These are phyloP conservation scores for Gryganskiella cystojenkinii DNA, from an alignment of 192 early-diverging fungal genomes.

Conservation along the genomic window DNA sequence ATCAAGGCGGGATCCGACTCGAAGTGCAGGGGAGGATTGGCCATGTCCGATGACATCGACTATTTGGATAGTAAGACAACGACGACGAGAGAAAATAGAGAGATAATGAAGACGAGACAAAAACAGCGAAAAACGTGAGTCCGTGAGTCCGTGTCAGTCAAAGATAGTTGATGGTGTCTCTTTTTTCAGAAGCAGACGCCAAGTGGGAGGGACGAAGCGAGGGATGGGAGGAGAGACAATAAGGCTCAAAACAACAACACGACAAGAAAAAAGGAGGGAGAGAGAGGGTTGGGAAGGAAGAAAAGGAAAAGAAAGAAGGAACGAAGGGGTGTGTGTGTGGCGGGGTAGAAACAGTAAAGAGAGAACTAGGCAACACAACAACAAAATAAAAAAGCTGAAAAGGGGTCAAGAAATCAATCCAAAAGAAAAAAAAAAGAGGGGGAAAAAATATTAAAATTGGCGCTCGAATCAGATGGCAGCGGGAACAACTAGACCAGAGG, in stretches of 20 bases:
- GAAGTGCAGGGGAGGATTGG: conserved; percentile 50
- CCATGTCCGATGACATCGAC: conserved; percentile 50
- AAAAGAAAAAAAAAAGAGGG: no score
- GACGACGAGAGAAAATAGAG: neutral
- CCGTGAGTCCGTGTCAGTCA: neutral
- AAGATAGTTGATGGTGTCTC: neutral
- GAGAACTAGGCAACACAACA: neutral
- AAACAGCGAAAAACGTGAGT: neutral
- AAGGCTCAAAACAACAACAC: conserved; percentile 2
- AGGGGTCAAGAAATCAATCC: conserved; percentile 1
- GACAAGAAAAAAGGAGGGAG: neutral
- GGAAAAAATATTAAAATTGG: neutral
- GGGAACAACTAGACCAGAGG: no score
- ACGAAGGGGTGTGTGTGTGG: neutral
- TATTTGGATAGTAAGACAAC: conserved; percentile 7
- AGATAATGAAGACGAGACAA: conserved; percentile 1
- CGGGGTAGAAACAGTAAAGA: neutral
- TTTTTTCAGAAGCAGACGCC: neutral
- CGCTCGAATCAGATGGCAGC: no score
- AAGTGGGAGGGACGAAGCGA: neutral
- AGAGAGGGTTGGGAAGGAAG: neutral
- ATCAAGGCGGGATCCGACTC: conserved; percentile 41
- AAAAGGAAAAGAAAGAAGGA: conserved; percentile 8
- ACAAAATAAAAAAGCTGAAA: neutral
- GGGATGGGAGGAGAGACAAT: neutral